Base-by-base conservation (phyloP, 2,329 filamentous ascomycete genomes). In the Achaetomium macrosporum region DNA sequence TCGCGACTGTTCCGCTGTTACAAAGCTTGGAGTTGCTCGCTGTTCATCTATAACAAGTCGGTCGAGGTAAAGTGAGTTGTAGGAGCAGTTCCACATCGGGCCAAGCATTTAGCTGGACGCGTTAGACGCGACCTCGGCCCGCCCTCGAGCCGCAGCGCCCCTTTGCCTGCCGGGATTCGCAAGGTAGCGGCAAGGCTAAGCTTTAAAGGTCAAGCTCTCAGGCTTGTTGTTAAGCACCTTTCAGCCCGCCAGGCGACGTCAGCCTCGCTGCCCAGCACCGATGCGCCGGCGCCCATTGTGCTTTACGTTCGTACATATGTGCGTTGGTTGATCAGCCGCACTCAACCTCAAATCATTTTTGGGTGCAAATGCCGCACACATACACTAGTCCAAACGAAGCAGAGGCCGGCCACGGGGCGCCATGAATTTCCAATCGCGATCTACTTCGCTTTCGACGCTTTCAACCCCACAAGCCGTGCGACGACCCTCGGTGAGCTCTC, bases 401-500 rank as follows among this genome's bases (percentile, higher is more conserved):
- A 11, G 40, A 53, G 46, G 61, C 57, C 57, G 48, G 56, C 54
- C 53, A 53, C 31, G 42, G 47, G 50, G 60, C 57, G 69, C 66
- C 62, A 79, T 79, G 76, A 77, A 69, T 67, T 69, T 73, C 58
- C 70, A 68, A 68, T 69, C 73, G 57, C 70, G 70, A 73, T 71
- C 81, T 66, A 70, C 77, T 56, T 81, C 82, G 55, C 77, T 78
- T 67, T 75, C 76, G 52, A 72, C 75, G 15, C 43, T 44, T 17
- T 25, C 25, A 7, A 25, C 25, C 7, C 58, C 61, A 39, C 59
- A 54, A 36, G 46, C 55, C 19, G 47, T 64, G 64, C 73, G 73
- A 55, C 76, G 80, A 64, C 71, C 78, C 40, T 84, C 83, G 56
- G 74, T 85, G 66, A 75, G 72, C 67, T 83, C 82, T 60, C 79